Percentiles rank a stretch among this genome's conserved stretches.
These are phyloP conservation scores for Parietaria judaica DNA, from an alignment of 306 rosid species.

Conservation along the genomic window DNA sequence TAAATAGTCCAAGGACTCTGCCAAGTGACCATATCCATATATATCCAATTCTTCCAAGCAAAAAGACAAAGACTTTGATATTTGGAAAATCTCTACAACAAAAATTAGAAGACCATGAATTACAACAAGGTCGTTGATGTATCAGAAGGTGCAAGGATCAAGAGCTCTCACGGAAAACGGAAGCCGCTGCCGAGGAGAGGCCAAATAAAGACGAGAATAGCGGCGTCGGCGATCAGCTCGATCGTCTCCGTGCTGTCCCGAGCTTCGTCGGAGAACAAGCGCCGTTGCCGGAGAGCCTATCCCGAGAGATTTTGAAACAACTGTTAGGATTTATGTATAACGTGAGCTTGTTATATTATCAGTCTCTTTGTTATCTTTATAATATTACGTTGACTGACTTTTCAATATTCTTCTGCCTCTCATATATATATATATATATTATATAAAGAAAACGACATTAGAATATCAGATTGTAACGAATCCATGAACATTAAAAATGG, in stretches of 20 bases:
- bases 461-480: no score
- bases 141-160: constrained; percentile 15
- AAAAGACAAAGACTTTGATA: neutral
- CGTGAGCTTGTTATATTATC: no score
- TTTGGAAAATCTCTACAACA: neutral
- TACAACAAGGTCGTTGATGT: constrained; percentile 30
- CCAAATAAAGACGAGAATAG: constrained; percentile 23
- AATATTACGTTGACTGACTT: no score
- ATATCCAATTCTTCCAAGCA: neutral
- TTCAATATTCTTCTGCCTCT: no score
- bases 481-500: no score
- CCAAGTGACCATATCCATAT: constrained; percentile 9
- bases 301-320: neutral
- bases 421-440: neutral
- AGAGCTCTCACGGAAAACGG: constrained; percentile 11
- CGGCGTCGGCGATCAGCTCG: constrained; percentile 23
- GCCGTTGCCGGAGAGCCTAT: constrained; percentile 1
- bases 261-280: constrained; percentile 18
- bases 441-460: no score
- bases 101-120: constrained; percentile 13
- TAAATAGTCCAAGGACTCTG: constrained; percentile 23
- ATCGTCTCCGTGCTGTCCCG: constrained; percentile 25
- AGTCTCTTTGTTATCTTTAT: no score
- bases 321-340: neutral
- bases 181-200: constrained; percentile 32